Conservation (phyloP, 345 rosid species). For the Gossypium raimondii region DNA sequence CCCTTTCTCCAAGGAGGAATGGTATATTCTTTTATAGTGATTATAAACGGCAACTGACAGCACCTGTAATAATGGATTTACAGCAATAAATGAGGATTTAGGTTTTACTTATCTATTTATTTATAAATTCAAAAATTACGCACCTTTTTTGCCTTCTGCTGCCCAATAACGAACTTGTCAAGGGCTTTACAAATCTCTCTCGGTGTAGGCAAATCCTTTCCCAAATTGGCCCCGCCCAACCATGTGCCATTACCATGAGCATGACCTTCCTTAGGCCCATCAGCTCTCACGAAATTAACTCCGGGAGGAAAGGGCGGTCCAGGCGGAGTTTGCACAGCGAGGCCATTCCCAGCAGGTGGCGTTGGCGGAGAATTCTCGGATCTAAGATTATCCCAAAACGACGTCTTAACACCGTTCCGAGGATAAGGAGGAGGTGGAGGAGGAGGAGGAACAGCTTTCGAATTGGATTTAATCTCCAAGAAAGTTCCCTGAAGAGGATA, state of each 20-base stretch:
- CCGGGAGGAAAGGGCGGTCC: slow-evolving; percentile 74
- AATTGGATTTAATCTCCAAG: slow-evolving; percentile 48
- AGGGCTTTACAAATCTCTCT: slow-evolving; percentile 85
- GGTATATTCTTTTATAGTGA: slow-evolving; percentile 85
- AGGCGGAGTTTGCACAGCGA: slow-evolving; percentile 61
- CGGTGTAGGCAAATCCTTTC: slow-evolving; percentile 87
- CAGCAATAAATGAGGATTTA: background rate
- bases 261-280: slow-evolving; percentile 27
- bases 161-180: slow-evolving; percentile 86
- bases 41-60: slow-evolving; percentile 92
- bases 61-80: slow-evolving; percentile 45
- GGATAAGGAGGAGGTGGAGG: slow-evolving; percentile 10
- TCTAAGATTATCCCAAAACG: slow-evolving; percentile 75
- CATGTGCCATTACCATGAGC: slow-evolving; percentile 25
- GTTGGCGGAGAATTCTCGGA: slow-evolving; percentile 62
- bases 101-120: background rate
- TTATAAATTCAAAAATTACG: background rate
- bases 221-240: slow-evolving; percentile 89
- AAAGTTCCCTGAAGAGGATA: slow-evolving; percentile 89
- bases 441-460: slow-evolving; percentile 1
- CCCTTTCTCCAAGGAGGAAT: slow-evolving; percentile 64
- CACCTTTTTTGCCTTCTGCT: slow-evolving; percentile 82
- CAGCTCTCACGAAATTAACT: slow-evolving; percentile 46
- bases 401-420: slow-evolving; percentile 39
- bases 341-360: slow-evolving; percentile 42